Evolutionary conservation across 2,329 filamentous ascomycete genomes (phyloP), one percentile per base, ranked within the genome.

Genomic region (Neonectria magnoliae): DNA sequence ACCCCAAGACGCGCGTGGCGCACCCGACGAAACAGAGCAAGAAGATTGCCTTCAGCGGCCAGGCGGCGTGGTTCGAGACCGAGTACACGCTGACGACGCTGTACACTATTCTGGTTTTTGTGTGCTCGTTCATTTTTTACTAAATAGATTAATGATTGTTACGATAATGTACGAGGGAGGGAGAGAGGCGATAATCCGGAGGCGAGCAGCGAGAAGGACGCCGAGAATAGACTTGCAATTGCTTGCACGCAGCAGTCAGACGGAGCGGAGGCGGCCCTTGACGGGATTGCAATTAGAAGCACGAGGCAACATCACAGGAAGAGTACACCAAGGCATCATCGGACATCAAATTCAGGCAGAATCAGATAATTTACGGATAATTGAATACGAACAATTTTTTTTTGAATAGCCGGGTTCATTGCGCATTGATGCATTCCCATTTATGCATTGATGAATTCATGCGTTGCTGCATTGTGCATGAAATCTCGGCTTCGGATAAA

Each of bases 21-120:
- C 81, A 85, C 66, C 85, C 85, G 5, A 83, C 83, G 0, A 76
- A 78, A 5, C 68, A 78, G 68, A 85, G 82, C 78, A 87, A 87
- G 80, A 86, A 85, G 77, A 84, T 84, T 71, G 83, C 84, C 1
- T 87, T 86, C 70, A 82, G 82, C 53, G 82, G 81, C 33, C 83
- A 85, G 75, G 84, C 84, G 9, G 83, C 84, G 18, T 86, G 83
- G 81, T 87, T 87, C 72, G 86, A 88, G 76, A 67, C 86, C 48
- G 84, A 88, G 77, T 83, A 86, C 72, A 85, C 81, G 3, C 62
- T 82, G 3, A 81, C 84, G 8, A 87, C 85, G 1, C 66, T 77
- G 4, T 87, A 81, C 70, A 88, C 86, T 2, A 73, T 78, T 36
- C 66, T 85, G 57, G 73, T 86, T 58, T 88, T 88, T 70, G 81